Conservation (phyloP, 306 rosid genomes). For the Vigna hirtella region DNA sequence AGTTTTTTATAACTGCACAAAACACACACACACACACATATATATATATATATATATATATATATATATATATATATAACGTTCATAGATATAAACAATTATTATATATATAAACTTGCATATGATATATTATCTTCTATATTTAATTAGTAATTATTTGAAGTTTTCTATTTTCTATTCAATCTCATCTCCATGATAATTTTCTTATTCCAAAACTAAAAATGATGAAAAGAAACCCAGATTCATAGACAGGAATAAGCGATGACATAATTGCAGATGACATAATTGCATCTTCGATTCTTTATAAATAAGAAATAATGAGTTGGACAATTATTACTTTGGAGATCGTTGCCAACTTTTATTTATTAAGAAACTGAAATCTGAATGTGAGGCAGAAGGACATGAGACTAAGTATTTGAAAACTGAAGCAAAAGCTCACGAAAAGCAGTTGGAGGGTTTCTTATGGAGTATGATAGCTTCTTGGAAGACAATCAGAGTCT, state of each 20-base stretch:
- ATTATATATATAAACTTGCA: too few relatives aligned
- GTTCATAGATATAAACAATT: too few relatives aligned
- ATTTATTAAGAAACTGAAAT: background rate
- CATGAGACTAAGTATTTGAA: background rate
- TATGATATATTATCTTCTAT: too few relatives aligned
- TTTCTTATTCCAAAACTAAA: background rate
- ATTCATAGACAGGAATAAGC: background rate
- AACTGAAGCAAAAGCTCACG: conserved; percentile 74
- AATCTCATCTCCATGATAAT: too few relatives aligned
- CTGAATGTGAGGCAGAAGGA: too few relatives aligned
- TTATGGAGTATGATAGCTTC: conserved; percentile 86
- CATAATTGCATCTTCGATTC: background rate
- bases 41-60: too few relatives aligned
- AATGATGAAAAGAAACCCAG: background rate
- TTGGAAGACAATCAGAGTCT: conserved; percentile 84
- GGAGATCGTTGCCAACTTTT: background rate
- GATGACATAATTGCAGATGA: background rate
- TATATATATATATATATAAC: too few relatives aligned
- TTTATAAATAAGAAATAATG: background rate
- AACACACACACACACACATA: too few relatives aligned
- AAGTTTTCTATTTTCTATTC: too few relatives aligned
- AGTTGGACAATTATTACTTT: background rate
- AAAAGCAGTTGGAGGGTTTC: conserved; percentile 86
- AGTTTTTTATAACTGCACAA: too few relatives aligned
- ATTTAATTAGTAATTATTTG: too few relatives aligned